A percentile compares a stretch with the other conserved stretches of the same genome.
These are phyloP conservation scores for Biscutella laevigata DNA, from an alignment of 441 rosid species.

Conservation along the genomic window DNA sequence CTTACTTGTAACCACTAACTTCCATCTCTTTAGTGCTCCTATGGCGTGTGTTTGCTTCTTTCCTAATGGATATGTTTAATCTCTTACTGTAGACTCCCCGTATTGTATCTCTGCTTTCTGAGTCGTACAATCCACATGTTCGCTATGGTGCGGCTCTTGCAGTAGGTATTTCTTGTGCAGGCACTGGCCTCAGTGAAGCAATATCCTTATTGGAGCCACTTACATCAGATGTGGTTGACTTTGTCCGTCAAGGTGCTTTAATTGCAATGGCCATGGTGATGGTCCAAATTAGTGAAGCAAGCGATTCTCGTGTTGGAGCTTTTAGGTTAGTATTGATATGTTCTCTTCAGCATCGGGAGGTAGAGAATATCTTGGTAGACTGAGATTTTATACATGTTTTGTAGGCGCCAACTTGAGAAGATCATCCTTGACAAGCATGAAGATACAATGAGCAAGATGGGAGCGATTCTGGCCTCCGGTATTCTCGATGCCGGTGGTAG, in stretches of 20 bases:
- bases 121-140: constrained; percentile 98
- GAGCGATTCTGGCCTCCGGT: constrained; percentile 93
- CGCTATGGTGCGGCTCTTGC: constrained; percentile 99
- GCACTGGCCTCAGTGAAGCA: constrained; percentile 93
- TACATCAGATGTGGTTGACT: constrained; percentile 95
- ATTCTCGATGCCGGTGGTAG: constrained; percentile 98
- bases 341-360: not conserved
- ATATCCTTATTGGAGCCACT: constrained; percentile 89
- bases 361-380: constrained; percentile 4
- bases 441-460: constrained; percentile 99
- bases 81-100: constrained; percentile 69
- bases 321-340: constrained; percentile 52
- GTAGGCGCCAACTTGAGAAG: constrained; percentile 86
- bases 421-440: constrained; percentile 90
- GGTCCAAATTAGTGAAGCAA: constrained; percentile 90
- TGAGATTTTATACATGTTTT: not conserved
- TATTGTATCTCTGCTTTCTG: constrained; percentile 81
- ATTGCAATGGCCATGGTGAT: constrained; percentile 99
- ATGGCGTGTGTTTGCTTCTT: not conserved
- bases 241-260: constrained; percentile 99
- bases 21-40: not conserved
- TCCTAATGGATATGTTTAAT: constrained; percentile 12
- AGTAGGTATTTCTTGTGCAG: constrained; percentile 96
- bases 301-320: constrained; percentile 89
- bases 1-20: not conserved